Evolutionary conservation across 2,329 filamentous ascomycete species (phyloP).

Genomic region (Mariannaea sp.): DNA sequence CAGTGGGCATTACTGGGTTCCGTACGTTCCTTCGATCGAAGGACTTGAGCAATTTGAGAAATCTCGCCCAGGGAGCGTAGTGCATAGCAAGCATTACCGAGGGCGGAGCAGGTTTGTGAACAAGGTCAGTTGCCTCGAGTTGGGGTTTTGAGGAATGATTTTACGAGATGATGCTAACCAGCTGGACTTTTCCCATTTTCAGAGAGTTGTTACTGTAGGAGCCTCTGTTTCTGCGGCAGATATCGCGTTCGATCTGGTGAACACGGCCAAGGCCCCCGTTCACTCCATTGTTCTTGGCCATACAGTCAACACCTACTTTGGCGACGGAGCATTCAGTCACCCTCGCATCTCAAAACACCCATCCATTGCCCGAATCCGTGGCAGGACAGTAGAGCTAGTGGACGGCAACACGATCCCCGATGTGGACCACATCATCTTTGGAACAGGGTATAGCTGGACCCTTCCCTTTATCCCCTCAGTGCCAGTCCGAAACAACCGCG

Average conservation of each 20-base stretch:
- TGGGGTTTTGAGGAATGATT: neutral
- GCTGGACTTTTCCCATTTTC: neutral
- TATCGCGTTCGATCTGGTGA: conserved; percentile 59
- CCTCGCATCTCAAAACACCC: conserved; percentile 53
- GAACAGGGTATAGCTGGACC: conserved; percentile 68
- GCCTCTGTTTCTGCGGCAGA: conserved; percentile 68
- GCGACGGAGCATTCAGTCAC: conserved; percentile 63
- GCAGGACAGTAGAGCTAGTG: conserved; percentile 57
- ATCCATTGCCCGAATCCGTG: conserved; percentile 52
- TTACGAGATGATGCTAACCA: neutral
- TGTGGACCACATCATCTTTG: conserved; percentile 68
- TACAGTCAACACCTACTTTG: conserved; percentile 58
- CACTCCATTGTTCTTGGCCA: conserved; percentile 56
- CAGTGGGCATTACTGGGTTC: conserved; percentile 63
- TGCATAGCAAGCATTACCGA: conserved; percentile 60
- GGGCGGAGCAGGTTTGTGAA: conserved; percentile 49
- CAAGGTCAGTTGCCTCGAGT: conserved; percentile 45
- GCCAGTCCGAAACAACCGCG: conserved; percentile 56
- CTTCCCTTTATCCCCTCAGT: conserved; percentile 63
- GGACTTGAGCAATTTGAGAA: conserved; percentile 55
- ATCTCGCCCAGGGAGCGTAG: conserved; percentile 51
- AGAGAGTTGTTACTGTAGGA: conserved; percentile 65
- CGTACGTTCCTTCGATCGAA: conserved; percentile 55
- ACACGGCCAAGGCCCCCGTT: conserved; percentile 52
- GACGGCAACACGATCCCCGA: conserved; percentile 57